Conservation (phyloP, 495 filamentous ascomycete genomes). For the Paragyromitra xinjiangensis region DNA sequence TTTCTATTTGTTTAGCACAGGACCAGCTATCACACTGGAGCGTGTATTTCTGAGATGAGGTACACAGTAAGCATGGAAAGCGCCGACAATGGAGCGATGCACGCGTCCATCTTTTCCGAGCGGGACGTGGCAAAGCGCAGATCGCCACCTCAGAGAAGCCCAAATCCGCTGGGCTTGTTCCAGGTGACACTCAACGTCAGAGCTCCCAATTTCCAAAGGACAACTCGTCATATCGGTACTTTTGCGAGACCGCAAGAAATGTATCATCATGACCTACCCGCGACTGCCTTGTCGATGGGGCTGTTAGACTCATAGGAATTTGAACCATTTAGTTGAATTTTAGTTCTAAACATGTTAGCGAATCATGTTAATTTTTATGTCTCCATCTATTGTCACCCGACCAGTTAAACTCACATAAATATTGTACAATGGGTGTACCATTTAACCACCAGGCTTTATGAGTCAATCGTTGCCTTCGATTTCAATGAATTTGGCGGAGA, state of each 20-base stretch:
- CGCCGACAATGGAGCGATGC: conserved; percentile 7
- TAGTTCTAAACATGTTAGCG: conserved; percentile 38
- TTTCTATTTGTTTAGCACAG: conserved; percentile 12
- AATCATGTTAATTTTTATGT: conserved; percentile 17
- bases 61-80: not conserved
- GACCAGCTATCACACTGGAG: conserved; percentile 15
- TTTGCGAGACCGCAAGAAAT: conserved; percentile 25
- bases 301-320: conserved; percentile 21
- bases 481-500: conserved; percentile 7
- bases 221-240: conserved; percentile 32
- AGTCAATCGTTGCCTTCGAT: conserved; percentile 56
- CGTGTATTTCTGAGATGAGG: conserved; percentile 19
- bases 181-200: conserved; percentile 37
- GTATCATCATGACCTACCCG: conserved; percentile 34
- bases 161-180: conserved; percentile 21
- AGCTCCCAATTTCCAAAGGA: conserved; percentile 11
- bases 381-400: conserved; percentile 27
- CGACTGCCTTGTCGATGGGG: conserved; percentile 11
- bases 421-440: conserved; percentile 17
- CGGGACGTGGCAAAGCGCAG: conserved; percentile 38
- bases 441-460: conserved; percentile 56
- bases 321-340: conserved; percentile 15
- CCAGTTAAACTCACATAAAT: conserved; percentile 30
- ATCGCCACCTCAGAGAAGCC: conserved; percentile 35
- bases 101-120: conserved; percentile 25